phyloP scores from a whole-genome alignment of 2,329 filamentous ascomycete genomes.

The Volutella citrinella region DNA sequence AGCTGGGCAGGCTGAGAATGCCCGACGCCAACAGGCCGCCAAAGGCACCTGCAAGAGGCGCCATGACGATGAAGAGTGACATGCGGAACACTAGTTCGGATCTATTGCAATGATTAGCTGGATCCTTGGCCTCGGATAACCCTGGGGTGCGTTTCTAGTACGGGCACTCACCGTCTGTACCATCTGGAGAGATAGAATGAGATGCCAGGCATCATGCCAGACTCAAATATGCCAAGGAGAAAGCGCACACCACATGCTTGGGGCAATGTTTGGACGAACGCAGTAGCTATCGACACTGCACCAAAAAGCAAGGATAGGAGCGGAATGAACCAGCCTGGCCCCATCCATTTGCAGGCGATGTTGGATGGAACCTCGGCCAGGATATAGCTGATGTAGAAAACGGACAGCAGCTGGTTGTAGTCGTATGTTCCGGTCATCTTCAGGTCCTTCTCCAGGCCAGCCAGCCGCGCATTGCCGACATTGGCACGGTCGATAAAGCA shows the following conservation, averaged over 20 bases:
- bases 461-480: slow-evolving; percentile 60
- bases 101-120: no score
- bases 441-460: slow-evolving; percentile 54
- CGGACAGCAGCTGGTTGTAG: slow-evolving; percentile 57
- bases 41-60: slow-evolving; percentile 62
- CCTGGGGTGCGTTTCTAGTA: no score
- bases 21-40: slow-evolving; percentile 60
- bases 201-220: slow-evolving; percentile 61
- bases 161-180: slow-evolving; percentile 61
- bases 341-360: slow-evolving; percentile 59
- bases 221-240: slow-evolving; percentile 58
- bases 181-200: slow-evolving; percentile 62
- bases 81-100: slow-evolving; percentile 61
- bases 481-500: slow-evolving; percentile 64
- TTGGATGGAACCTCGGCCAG: slow-evolving; percentile 61
- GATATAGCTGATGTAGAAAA: slow-evolving; percentile 65
- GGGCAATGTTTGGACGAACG: slow-evolving; percentile 51
- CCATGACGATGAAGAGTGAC: slow-evolving; percentile 62
- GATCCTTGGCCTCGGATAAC: no score
- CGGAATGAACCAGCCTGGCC: slow-evolving; percentile 63
- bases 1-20: slow-evolving; percentile 55
- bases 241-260: slow-evolving; percentile 53
- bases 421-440: slow-evolving; percentile 46
- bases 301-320: slow-evolving; percentile 54
- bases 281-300: slow-evolving; percentile 54